Evolutionary conservation across 2,329 filamentous ascomycete genomes (phyloP), one percentile per base, ranked within the genome.

Genomic region (Nemania bipapillata): DNA sequence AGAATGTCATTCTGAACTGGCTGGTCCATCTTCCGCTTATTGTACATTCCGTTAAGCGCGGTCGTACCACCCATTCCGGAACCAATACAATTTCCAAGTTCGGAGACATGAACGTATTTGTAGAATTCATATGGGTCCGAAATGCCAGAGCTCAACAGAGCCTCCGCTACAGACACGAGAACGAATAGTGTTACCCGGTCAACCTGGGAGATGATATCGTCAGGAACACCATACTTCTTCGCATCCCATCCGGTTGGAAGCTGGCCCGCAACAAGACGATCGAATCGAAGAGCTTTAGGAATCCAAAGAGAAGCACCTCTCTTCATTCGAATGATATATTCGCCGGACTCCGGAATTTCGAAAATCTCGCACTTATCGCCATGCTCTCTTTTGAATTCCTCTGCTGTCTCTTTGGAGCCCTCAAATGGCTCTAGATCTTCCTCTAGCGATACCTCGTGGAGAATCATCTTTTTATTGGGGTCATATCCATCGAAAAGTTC

Each of bases 71-170:
- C 96, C 85, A 99, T 97, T 86, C 96, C 96, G 35, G 96, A 99
- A 82, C 96, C 96, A 74, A 99, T 90, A 79, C 95, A 98, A 87
- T 99, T 99, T 81, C 96, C 96, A 59, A 99, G 92, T 79, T 99
- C 93, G 7, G 96, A 98, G 69, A 99, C 90, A 81, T 99, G 96
- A 71, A 99, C 94, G 77, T 99, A 99, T 86, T 98, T 94, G 89
- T 99, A 99, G 84, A 99, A 98, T 83, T 99, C 96, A 79, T 98
- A 99, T 22, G 96, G 96, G 79, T 99, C 96, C 28, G 96, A 98
- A 80, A 99, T 95, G 90, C 96, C 96, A 71, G 93, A 91, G 32
- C 93, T 91, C 59, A 99, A 87, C 7, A 99, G 90, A 67, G 94
- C 90, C 82, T 99, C 96, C 1, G 92, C 93, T 55, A 94, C 97